Conservation (phyloP, 2,329 filamentous ascomycete species). For the Cylindrodendrum hubeiense region DNA sequence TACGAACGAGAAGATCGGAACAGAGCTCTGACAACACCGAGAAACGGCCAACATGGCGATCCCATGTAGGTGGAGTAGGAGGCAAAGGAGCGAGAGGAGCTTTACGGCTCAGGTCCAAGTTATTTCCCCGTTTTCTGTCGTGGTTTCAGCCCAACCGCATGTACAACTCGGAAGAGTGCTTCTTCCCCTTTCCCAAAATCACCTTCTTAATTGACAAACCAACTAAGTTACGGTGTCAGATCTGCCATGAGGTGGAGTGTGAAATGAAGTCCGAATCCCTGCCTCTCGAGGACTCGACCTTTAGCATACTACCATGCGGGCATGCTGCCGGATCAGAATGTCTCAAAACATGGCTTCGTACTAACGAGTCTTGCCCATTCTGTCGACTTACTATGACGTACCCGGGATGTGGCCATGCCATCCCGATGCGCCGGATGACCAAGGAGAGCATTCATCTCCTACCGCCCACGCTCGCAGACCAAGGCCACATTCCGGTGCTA, state of each 20-base stretch:
- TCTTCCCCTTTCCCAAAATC: slow-evolving; percentile 45
- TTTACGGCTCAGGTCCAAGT: slow-evolving; percentile 26
- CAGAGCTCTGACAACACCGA: not conserved
- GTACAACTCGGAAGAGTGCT: slow-evolving; percentile 36
- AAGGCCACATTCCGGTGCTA: slow-evolving; percentile 45
- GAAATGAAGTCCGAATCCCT: slow-evolving; percentile 33
- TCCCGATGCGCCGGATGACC: slow-evolving; percentile 43
- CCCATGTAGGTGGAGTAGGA: not conserved
- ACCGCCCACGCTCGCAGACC: slow-evolving; percentile 49
- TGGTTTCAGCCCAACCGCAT: slow-evolving; percentile 35
- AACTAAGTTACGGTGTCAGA: slow-evolving; percentile 38
- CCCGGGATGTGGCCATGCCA: slow-evolving; percentile 45
- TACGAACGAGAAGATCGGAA: not conserved
- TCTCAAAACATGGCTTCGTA: slow-evolving; percentile 43
- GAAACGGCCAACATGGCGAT: not conserved
- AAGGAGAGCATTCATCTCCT: slow-evolving; percentile 47
- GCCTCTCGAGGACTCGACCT: slow-evolving; percentile 29
- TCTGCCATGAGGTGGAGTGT: slow-evolving; percentile 40
- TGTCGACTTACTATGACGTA: slow-evolving; percentile 47
- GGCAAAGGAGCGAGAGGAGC: not conserved
- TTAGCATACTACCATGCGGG: slow-evolving; percentile 51
- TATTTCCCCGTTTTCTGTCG: slow-evolving; percentile 21
- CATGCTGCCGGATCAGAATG: slow-evolving; percentile 50
- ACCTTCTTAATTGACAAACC: slow-evolving; percentile 45
- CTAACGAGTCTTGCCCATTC: slow-evolving; percentile 49